Evolutionary conservation across 305 asterid genomes (phyloP).

Genomic region (Nicotiana rustica): DNA sequence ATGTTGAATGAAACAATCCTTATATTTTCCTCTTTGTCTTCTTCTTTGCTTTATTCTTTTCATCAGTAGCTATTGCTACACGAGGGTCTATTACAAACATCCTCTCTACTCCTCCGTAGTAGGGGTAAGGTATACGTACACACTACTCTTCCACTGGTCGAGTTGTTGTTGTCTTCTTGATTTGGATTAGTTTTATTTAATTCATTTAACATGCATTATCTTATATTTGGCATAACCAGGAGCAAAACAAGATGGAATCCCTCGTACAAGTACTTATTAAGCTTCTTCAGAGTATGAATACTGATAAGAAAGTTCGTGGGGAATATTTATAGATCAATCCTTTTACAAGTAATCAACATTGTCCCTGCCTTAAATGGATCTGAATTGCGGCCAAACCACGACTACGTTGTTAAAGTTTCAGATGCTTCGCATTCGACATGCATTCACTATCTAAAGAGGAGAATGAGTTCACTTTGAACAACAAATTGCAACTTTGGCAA

Average conservation of each 20-base stretch:
- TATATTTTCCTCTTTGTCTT: no score
- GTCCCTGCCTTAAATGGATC: conserved; percentile 87
- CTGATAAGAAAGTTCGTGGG: conserved; percentile 70
- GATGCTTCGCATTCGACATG: no score
- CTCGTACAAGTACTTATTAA: conserved; percentile 78
- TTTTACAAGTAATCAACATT: conserved; percentile 81
- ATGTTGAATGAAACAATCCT: no score
- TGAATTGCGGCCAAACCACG: conserved; percentile 85
- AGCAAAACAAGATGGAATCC: conserved; percentile 63
- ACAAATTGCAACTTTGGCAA: conserved; percentile 82
- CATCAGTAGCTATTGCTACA: no score
- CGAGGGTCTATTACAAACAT: no score
- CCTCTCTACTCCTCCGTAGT: no score
- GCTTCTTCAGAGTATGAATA: conserved; percentile 73
- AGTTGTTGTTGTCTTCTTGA: no score
- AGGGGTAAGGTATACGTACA: no score
- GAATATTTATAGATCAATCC: conserved; percentile 63
- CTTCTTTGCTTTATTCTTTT: no score
- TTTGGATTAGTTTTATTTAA: neutral
- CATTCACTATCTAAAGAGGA: no score
- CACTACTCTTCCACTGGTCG: no score
- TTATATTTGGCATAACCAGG: neutral
- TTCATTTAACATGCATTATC: neutral
- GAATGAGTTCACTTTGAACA: conserved; percentile 53
- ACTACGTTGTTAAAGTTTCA: conserved; percentile 58